Conservation (phyloP, 331 rosid genomes). For the Rhamnella rubrinervis region DNA sequence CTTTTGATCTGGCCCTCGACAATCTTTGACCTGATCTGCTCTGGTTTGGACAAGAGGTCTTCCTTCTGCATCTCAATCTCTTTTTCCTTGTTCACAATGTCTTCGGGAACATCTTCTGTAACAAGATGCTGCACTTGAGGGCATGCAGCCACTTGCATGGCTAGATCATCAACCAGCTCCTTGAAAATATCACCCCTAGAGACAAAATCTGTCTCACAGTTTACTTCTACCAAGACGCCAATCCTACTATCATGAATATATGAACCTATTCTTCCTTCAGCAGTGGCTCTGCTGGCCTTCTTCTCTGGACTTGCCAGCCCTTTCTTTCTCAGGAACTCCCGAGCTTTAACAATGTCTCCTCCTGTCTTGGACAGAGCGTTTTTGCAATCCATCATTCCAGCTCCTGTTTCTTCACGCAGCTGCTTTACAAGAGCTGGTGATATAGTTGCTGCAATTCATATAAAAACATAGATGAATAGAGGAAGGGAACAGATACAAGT, state of each 20-base stretch:
- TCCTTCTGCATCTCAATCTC: conserved; percentile 95
- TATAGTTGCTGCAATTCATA: conserved; percentile 56
- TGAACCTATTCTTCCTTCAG: conserved; percentile 88
- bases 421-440: conserved; percentile 89
- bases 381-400: conserved; percentile 99
- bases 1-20: conserved; percentile 85
- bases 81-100: conserved; percentile 68
- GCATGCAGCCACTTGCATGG: conserved; percentile 98
- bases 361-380: conserved; percentile 70
- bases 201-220: conserved; percentile 96
- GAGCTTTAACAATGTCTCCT: conserved; percentile 80
- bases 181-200: conserved; percentile 84
- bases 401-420: conserved; percentile 92
- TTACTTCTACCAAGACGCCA: conserved; percentile 78
- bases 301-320: conserved; percentile 93
- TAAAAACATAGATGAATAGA: conserved; percentile 9
- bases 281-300: conserved; percentile 82
- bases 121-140: conserved; percentile 74
- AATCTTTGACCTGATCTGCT: conserved; percentile 80
- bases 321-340: conserved; percentile 76
- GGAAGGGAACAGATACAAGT: conserved; percentile 16
- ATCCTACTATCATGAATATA: conserved; percentile 88
- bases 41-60: conserved; percentile 83
- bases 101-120: conserved; percentile 80
- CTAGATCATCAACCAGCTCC: conserved; percentile 89